These are phyloP conservation scores for Ophiocytium majus DNA, from an alignment of 352 stramenopile genomes.

Conservation along the genomic window DNA sequence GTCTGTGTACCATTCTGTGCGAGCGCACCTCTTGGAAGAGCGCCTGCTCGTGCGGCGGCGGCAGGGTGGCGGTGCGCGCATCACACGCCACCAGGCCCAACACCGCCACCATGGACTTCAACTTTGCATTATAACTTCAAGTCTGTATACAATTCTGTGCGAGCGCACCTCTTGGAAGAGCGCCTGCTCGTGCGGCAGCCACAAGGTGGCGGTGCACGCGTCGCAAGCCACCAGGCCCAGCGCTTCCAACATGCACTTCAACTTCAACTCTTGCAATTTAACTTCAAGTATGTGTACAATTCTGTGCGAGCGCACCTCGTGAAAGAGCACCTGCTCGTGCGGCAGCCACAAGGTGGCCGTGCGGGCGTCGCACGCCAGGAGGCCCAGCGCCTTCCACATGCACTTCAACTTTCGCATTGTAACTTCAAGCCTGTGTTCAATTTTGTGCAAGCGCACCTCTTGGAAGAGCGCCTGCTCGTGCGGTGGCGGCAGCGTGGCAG, in stretches of 20 bases:
- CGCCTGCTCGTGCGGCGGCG: slow-evolving; percentile 18
- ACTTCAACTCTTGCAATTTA: no score
- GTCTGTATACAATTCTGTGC: no score
- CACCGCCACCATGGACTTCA: no score
- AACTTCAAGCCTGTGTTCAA: no score
- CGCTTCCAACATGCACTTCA: no score
- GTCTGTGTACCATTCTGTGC: no score
- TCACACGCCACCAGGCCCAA: slow-evolving; percentile 39
- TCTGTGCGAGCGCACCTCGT: neutral
- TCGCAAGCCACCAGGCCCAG: neutral
- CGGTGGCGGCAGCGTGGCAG: slow-evolving; percentile 29
- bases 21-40: slow-evolving; percentile 43
- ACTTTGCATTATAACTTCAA: no score
- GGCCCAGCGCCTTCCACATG: no score
- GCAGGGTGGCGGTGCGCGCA: slow-evolving; percentile 30
- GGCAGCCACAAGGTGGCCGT: neutral
- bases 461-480: slow-evolving; percentile 31
- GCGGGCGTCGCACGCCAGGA: neutral
- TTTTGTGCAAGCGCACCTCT: slow-evolving; percentile 38
- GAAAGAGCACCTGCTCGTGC: neutral
- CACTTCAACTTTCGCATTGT: no score
- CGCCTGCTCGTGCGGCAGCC: neutral
- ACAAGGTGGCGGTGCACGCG: neutral
- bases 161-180: neutral
- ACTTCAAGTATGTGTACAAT: no score